Evolutionary conservation across 441 rosid species (phyloP), one percentile per base, ranked within the genome.

Genomic region (Breynia disticha): DNA sequence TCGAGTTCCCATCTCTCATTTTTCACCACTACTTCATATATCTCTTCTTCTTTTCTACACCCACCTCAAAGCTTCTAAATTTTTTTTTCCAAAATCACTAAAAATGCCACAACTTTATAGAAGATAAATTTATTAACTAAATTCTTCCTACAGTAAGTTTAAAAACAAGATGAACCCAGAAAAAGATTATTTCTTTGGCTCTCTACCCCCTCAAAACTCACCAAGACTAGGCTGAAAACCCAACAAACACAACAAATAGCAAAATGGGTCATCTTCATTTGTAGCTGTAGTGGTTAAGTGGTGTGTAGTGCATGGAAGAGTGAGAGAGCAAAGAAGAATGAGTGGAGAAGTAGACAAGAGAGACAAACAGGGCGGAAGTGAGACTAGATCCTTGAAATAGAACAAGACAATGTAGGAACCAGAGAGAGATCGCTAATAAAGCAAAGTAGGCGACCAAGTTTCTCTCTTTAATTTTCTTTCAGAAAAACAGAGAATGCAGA

Each of bases 331-430:
- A 57, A 52, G 61, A 56, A 32, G 50, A 46, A 68, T 46, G 73
- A 69, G 75, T 49, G 32, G 55, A 55, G 37, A 21, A 59, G 46
- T 37, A 64, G 46, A 57, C 65, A 67, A 66, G 64, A 58, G 47
- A 58, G 69, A 72, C 57, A 64, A 24, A 52, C 41, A 54, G 79
- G 77, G 76, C 69, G 79, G 81, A 74, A 79, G 76, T 69, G 84
- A 82, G 84, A 76, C 58, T 80, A 76, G 78, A 76, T 78, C 77
- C 85, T 79, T 83, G 77, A 74, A 76, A 80, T 63, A 78, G 74
- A 78, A 74, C 75, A 75, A 78, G 95, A 69, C 87, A 77, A 84
- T 85, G 85, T 54, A 66, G 83, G 75, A 84, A 83, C 74, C 76
- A 67, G 62, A 72, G 61, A 66, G 70, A 60, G 45, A 67, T 47